Conservation (phyloP, 345 rosid species). For the Dovyalis caffra region DNA sequence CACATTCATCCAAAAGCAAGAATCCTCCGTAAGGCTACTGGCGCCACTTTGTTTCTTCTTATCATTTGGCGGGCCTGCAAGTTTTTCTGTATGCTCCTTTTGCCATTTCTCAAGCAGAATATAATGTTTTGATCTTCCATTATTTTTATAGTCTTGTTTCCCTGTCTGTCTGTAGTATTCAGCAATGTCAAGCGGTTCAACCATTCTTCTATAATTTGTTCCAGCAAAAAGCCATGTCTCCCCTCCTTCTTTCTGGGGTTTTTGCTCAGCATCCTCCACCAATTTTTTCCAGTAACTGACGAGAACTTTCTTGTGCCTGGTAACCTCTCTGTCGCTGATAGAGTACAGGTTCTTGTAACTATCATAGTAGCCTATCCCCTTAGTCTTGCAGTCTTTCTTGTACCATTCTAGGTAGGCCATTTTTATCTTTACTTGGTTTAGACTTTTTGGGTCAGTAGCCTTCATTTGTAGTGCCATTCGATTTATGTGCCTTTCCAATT, state of each 20-base stretch:
- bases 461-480: conserved; percentile 9
- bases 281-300: conserved; percentile 41
- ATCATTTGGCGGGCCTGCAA: neutral
- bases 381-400: conserved; percentile 41
- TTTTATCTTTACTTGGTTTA: conserved; percentile 36
- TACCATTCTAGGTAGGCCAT: conserved; percentile 60
- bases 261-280: conserved; percentile 50
- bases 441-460: conserved; percentile 28
- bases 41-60: conserved; percentile 24
- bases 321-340: neutral
- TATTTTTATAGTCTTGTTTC: conserved; percentile 21
- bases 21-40: conserved; percentile 44
- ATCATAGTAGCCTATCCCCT: conserved; percentile 58
- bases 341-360: conserved; percentile 29
- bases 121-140: conserved; percentile 52
- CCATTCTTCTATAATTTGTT: conserved; percentile 55
- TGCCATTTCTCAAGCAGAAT: conserved; percentile 53
- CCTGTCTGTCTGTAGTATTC: conserved; percentile 39
- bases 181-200: conserved; percentile 85
- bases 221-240: conserved; percentile 43
- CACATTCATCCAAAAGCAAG: conserved; percentile 82
- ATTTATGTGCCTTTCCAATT: conserved; percentile 30
- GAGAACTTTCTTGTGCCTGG: conserved; percentile 27
- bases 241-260: conserved; percentile 45
- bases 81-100: conserved; percentile 1